phyloP scores from a whole-genome alignment of 2,329 filamentous ascomycete genomes.

The Paraconiothyrium brasiliense region DNA sequence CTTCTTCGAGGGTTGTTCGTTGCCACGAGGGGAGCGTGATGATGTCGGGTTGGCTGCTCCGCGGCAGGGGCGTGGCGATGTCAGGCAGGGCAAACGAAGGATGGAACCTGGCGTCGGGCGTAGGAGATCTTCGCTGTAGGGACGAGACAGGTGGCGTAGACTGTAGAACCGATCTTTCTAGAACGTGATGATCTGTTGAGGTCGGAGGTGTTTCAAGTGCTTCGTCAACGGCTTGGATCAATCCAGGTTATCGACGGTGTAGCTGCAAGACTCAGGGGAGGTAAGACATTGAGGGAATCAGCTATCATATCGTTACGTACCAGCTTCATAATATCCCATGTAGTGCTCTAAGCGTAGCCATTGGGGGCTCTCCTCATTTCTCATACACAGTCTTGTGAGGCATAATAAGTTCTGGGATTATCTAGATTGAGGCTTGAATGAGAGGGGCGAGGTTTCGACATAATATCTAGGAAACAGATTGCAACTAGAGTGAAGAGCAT shows the following conservation, averaged over 20 bases:
- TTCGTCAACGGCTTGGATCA: background rate
- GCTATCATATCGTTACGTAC: too few relatives aligned
- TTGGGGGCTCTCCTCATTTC: too few relatives aligned
- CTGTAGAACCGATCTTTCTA: background rate
- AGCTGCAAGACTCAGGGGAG: too few relatives aligned
- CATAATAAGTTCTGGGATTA: too few relatives aligned
- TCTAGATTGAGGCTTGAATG: too few relatives aligned
- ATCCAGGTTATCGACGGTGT: background rate
- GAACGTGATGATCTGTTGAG: background rate
- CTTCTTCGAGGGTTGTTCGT: background rate
- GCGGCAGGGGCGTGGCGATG: background rate
- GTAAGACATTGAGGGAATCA: too few relatives aligned
- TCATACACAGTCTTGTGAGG: too few relatives aligned
- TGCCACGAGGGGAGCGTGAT: background rate
- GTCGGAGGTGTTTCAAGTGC: background rate
- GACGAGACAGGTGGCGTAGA: background rate
- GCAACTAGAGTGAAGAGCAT: too few relatives aligned
- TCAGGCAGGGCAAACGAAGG: background rate
- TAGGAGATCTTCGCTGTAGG: background rate
- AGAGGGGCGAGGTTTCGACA: too few relatives aligned
- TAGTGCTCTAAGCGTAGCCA: too few relatives aligned
- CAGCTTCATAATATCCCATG: too few relatives aligned
- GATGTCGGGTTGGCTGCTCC: background rate
- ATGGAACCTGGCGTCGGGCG: background rate
- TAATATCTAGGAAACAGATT: too few relatives aligned